A percentile compares a stretch with the other conserved stretches of the same genome.
Evolutionary conservation across 108 stramenopile genomes (phyloP).

Genomic region (Mediolabrus comicus): DNA sequence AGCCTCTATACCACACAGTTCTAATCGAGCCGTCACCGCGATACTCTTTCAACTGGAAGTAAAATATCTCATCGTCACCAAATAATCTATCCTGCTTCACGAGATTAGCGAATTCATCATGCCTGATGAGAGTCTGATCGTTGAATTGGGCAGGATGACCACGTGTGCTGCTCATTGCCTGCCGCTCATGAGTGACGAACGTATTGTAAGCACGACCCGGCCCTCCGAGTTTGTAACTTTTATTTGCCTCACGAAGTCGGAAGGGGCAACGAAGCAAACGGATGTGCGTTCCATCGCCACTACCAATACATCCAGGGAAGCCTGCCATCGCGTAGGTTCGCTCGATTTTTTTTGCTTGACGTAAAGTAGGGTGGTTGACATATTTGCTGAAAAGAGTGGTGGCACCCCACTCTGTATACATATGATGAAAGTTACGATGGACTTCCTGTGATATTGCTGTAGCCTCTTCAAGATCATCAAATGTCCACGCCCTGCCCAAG

Average conservation of each 20-base stretch:
- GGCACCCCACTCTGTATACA: neutral
- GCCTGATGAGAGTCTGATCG: neutral
- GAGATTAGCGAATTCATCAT: neutral
- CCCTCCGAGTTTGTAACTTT: neutral
- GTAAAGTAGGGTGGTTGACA: neutral
- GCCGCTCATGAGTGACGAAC: neutral
- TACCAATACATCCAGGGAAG: conserved; percentile 6
- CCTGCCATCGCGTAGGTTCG: neutral
- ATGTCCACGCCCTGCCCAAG: neutral
- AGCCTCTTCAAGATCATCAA: conserved; percentile 8
- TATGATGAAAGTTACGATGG: neutral
- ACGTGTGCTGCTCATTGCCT: neutral
- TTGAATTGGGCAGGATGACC: conserved; percentile 8
- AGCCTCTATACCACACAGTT: neutral
- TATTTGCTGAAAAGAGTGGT: neutral
- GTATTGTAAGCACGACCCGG: conserved; percentile 3
- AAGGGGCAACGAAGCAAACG: neutral
- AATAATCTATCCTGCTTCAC: neutral
- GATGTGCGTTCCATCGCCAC: conserved; percentile 8
- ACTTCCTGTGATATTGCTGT: neutral
- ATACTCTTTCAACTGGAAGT: neutral
- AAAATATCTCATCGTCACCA: neutral
- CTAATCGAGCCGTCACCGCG: neutral
- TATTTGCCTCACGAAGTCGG: neutral
- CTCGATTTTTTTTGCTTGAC: neutral